Evolutionary conservation across 805 yeast species (phyloP).

Genomic region (Saturnispora serradocipensis): DNA sequence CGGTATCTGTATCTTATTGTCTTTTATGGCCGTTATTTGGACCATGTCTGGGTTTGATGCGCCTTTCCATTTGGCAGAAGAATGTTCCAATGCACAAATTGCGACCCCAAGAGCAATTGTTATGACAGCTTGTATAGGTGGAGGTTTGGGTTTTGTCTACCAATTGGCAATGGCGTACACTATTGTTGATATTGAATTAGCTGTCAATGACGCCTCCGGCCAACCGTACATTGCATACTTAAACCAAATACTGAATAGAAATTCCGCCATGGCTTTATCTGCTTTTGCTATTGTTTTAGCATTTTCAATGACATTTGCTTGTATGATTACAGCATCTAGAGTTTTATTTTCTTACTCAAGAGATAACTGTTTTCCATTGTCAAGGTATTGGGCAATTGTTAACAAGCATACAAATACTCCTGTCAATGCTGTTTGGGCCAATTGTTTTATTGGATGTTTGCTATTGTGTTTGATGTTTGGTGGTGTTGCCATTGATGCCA

Average conservation of each 20-base stretch:
- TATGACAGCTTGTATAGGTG: constrained; percentile 47
- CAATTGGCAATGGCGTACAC: constrained; percentile 57
- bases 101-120: constrained; percentile 66
- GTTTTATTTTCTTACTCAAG: constrained; percentile 61
- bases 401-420: constrained; percentile 50
- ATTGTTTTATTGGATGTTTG: constrained; percentile 45
- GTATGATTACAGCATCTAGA: constrained; percentile 58
- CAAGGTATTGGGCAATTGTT: constrained; percentile 41
- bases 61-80: constrained; percentile 70
- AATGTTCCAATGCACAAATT: constrained; percentile 50
- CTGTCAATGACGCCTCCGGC: constrained; percentile 41
- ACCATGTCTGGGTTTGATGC: constrained; percentile 71
- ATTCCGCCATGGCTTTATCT: constrained; percentile 35
- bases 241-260: constrained; percentile 37
- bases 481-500: constrained; percentile 57
- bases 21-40: constrained; percentile 57
- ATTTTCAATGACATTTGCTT: constrained; percentile 45
- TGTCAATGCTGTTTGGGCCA: constrained; percentile 53
- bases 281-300: constrained; percentile 36
- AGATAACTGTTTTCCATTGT: constrained; percentile 57
- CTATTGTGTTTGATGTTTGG: constrained; percentile 54
- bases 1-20: constrained; percentile 48
- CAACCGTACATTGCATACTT: constrained; percentile 53
- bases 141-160: constrained; percentile 45
- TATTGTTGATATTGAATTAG: constrained; percentile 38